Evolutionary conservation across 805 yeast genomes (phyloP).

Genomic region (Yamadazyma olivae): DNA sequence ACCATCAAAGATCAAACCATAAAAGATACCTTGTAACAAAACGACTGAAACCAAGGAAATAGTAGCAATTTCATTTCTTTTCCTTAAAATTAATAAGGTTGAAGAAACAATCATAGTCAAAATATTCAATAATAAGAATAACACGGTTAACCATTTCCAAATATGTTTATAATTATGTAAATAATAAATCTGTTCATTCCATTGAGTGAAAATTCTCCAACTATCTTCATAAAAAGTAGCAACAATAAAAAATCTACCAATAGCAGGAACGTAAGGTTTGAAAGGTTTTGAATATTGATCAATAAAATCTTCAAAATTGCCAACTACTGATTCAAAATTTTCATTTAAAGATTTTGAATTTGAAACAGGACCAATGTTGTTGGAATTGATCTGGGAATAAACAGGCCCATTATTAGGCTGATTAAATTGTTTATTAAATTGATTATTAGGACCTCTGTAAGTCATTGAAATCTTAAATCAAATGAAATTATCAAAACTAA

Average conservation of each 20-base stretch:
- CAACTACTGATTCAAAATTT: constrained; percentile 49
- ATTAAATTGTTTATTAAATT: constrained; percentile 38
- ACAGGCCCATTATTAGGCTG: constrained; percentile 8
- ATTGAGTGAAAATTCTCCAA: constrained; percentile 76
- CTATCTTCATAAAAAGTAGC: constrained; percentile 94
- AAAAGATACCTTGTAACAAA: constrained; percentile 77
- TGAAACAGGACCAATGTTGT: constrained; percentile 30
- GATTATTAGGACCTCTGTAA: constrained; percentile 40
- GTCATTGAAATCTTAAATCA: too few relatives aligned
- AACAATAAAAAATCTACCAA: constrained; percentile 87
- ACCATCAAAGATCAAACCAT: constrained; percentile 80
- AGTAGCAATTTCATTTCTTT: constrained; percentile 67
- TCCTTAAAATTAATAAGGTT: constrained; percentile 64
- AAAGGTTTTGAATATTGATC: constrained; percentile 50
- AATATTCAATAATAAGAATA: constrained; percentile 65
- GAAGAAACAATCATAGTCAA: constrained; percentile 72
- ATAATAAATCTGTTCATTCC: constrained; percentile 88
- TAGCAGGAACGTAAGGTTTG: constrained; percentile 77
- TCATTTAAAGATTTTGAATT: constrained; percentile 25
- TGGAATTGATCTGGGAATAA: constrained; percentile 12
- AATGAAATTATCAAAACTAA: too few relatives aligned
- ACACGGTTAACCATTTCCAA: constrained; percentile 72
- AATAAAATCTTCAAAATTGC: constrained; percentile 51
- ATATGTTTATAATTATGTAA: constrained; percentile 74
- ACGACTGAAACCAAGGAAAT: constrained; percentile 68